Evolutionary conservation across 495 filamentous ascomycete species (phyloP).

Genomic region (Daldinia concentrica): DNA sequence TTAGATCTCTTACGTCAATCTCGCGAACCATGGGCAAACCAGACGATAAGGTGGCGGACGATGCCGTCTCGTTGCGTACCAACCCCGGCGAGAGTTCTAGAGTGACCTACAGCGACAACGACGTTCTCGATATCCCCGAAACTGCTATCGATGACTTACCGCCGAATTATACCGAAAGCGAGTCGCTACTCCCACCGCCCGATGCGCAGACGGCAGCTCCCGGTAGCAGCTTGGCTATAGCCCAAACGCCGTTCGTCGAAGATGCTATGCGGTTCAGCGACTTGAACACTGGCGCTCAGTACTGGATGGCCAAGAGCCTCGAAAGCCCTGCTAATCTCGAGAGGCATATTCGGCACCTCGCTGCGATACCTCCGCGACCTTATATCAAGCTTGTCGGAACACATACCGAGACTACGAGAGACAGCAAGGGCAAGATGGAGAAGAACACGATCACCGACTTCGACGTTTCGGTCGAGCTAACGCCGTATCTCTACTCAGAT

Average conservation of each 20-base stretch:
- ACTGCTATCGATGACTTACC: slow-evolving; percentile 39
- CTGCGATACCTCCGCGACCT: slow-evolving; percentile 56
- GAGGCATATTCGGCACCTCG: slow-evolving; percentile 52
- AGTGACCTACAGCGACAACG: slow-evolving; percentile 19
- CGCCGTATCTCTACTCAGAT: slow-evolving; percentile 58
- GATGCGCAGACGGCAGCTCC: slow-evolving; percentile 2
- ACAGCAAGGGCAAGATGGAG: slow-evolving; percentile 72
- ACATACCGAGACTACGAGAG: slow-evolving; percentile 55
- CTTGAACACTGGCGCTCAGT: slow-evolving; percentile 44
- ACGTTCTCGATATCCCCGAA: slow-evolving; percentile 38
- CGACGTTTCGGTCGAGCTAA: slow-evolving; percentile 62
- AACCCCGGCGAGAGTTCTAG: slow-evolving; percentile 39
- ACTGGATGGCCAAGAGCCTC: slow-evolving; percentile 50
- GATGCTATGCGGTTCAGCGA: slow-evolving; percentile 38
- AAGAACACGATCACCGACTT: slow-evolving; percentile 93
- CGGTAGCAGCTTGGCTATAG: neutral
- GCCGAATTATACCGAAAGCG: slow-evolving; percentile 41
- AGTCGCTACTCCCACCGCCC: slow-evolving; percentile 28
- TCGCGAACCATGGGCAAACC: slow-evolving; percentile 30
- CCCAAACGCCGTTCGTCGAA: slow-evolving; percentile 14
- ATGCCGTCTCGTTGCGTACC: slow-evolving; percentile 40
- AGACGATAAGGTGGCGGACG: slow-evolving; percentile 11
- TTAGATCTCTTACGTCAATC: neutral
- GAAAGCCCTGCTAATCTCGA: slow-evolving; percentile 57
- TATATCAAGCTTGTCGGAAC: slow-evolving; percentile 59